phyloP scores from a whole-genome alignment of 164 flowering plant genomes.

The Stephania cephalantha region DNA sequence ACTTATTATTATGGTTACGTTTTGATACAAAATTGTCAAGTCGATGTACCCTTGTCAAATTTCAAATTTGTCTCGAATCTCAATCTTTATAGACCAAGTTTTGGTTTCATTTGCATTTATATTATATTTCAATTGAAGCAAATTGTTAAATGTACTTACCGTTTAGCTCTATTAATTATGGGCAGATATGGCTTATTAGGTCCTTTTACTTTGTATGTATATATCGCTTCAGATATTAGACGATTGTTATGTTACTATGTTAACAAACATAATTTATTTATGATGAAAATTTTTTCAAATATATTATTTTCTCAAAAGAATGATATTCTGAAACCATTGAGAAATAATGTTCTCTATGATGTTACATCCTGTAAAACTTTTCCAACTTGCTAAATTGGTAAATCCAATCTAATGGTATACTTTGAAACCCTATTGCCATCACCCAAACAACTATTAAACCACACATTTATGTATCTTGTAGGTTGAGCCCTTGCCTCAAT shows the following conservation, averaged over 20 bases:
- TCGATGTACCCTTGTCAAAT: neutral
- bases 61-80: neutral
- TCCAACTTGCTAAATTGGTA: neutral
- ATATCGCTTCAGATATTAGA: neutral
- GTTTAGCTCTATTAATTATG: too few species aligned
- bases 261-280: too few species aligned
- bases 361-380: neutral
- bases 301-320: neutral
- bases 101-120: too few species aligned
- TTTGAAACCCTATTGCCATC: neutral
- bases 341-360: neutral
- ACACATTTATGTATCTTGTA: neutral
- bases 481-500: too few species aligned
- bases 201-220: neutral
- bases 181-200: too few species aligned
- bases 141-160: neutral
- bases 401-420: neutral
- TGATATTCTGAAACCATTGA: neutral
- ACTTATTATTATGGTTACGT: neutral
- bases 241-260: too few species aligned
- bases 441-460: neutral
- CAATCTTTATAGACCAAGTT: neutral
- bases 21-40: neutral
- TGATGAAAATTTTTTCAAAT: too few species aligned
- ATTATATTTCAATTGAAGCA: neutral